Base-by-base conservation (phyloP, 2,329 filamentous ascomycete species). In the Penicillium concentricum region DNA sequence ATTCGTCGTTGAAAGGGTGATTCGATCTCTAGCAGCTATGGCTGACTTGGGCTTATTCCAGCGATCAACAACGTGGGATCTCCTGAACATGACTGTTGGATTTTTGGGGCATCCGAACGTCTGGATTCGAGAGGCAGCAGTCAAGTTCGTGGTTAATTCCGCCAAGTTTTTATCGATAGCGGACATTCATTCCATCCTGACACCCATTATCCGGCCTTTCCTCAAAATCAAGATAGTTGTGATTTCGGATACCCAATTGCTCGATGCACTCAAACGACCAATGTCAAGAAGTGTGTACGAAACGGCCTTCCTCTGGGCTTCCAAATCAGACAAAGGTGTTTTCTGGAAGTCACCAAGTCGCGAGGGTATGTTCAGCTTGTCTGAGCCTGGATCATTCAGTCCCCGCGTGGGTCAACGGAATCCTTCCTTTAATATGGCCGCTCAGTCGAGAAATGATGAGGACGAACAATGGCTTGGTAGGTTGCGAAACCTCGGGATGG, bases 41-140 rank as follows among this genome's bases (percentile, higher is more conserved):
- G 92, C 93, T 9, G 87, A 89, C 52, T 81, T 99, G 20, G 95
- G 94, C 0, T 79, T 99, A 0, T 85, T 99, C 45, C 93, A 95
- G 50, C 85, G 91, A 67, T 82, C 87, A 6, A 93, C 90, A 58
- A 88, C 87, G 1, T 96, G 92, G 88, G 92, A 97, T 69, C 79
- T 99, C 38, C 85, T 96, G 22, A 88, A 95, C 59, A 86, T 93
- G 38, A 85, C 93, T 15, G 87, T 84, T 7, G 86, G 92, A 4
- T 96, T 97, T 67, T 87, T 92, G 13, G 87, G 96, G 80, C 94
- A 99, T 70, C 94, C 94, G 0, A 97, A 96, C 65, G 79, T 91
- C 9, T 99, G 94, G 93, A 92, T 99, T 51, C 86, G 93, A 37
- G 93, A 97, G 75, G 90, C 93, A 10, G 88, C 93, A 3, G 84